Conservation (phyloP, 2,329 filamentous ascomycete species). For the Didymella sp. region DNA sequence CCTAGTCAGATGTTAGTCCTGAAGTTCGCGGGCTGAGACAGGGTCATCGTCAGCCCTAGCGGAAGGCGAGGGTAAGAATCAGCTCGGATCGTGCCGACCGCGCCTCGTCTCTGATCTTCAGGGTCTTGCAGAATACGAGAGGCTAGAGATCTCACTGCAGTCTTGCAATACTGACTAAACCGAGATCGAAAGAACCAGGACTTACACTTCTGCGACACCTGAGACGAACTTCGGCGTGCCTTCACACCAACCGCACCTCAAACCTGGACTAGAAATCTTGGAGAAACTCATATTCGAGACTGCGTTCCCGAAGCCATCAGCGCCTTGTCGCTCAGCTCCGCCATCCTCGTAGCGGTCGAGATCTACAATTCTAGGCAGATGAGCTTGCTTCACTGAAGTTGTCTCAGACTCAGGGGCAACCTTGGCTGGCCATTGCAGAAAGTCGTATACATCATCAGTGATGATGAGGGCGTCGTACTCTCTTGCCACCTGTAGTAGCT, state of each 20-base stretch:
- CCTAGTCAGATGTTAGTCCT: conserved; percentile 47
- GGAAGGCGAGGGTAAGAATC: background rate
- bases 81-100: conserved; percentile 2
- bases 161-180: background rate
- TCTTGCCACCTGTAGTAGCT: conserved; percentile 77
- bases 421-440: conserved; percentile 75
- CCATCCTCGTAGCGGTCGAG: conserved; percentile 74
- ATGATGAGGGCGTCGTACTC: conserved; percentile 82
- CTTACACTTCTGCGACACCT: conserved; percentile 66
- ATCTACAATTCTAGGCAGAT: conserved; percentile 76
- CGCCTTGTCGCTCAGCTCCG: conserved; percentile 54
- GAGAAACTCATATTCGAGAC: conserved; percentile 89
- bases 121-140: conserved; percentile 2
- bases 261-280: conserved; percentile 83
- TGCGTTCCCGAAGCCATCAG: conserved; percentile 76
- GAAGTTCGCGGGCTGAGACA: conserved; percentile 13
- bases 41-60: conserved; percentile 7
- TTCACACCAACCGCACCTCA: conserved; percentile 89
- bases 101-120: conserved; percentile 5
- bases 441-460: conserved; percentile 93
- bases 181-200: conserved; percentile 5
- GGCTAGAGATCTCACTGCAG: background rate
- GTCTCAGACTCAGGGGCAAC: conserved; percentile 31
- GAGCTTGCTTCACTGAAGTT: conserved; percentile 50
- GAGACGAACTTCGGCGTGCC: conserved; percentile 67